A percentile compares a stretch with the other conserved stretches of the same genome.
These are phyloP conservation scores for Begonia peltatifolia DNA, from an alignment of 306 rosid genomes.

Conservation along the genomic window DNA sequence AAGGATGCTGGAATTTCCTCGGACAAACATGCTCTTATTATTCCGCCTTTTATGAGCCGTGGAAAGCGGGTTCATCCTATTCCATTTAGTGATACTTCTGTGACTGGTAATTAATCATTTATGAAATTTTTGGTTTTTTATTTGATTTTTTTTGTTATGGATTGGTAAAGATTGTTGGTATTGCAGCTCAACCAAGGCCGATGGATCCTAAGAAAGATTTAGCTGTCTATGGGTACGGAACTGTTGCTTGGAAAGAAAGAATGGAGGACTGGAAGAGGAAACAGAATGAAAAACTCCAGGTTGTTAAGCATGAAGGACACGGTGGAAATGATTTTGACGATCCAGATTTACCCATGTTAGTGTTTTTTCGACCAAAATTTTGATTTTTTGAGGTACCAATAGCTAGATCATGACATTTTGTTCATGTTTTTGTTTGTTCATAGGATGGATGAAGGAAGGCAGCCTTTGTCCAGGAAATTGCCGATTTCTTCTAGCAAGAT, in stretches of 20 bases:
- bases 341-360: constrained; percentile 72
- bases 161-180: constrained; percentile 11
- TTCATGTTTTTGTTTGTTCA: constrained; percentile 8
- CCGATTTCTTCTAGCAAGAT: constrained; percentile 85
- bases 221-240: constrained; percentile 79
- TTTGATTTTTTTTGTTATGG: neutral
- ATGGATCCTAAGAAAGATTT: constrained; percentile 88
- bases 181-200: constrained; percentile 60
- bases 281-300: constrained; percentile 59
- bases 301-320: constrained; percentile 48
- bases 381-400: neutral
- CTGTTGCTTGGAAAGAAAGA: constrained; percentile 85
- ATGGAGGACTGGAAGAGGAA: constrained; percentile 88
- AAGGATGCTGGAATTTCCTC: constrained; percentile 71
- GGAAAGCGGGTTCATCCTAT: constrained; percentile 66
- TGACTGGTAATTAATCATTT: constrained; percentile 23
- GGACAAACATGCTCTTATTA: constrained; percentile 74
- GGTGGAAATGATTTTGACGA: constrained; percentile 33
- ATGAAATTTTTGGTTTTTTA: neutral
- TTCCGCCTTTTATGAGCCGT: constrained; percentile 58
- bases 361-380: neutral
- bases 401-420: neutral
- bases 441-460: constrained; percentile 97
- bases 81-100: constrained; percentile 39
- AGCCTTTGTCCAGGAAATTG: constrained; percentile 74